A percentile compares a stretch with the other conserved stretches of the same genome.
These are phyloP conservation scores for Choiromyces venosus DNA, from an alignment of 495 filamentous ascomycete genomes.

Conservation along the genomic window DNA sequence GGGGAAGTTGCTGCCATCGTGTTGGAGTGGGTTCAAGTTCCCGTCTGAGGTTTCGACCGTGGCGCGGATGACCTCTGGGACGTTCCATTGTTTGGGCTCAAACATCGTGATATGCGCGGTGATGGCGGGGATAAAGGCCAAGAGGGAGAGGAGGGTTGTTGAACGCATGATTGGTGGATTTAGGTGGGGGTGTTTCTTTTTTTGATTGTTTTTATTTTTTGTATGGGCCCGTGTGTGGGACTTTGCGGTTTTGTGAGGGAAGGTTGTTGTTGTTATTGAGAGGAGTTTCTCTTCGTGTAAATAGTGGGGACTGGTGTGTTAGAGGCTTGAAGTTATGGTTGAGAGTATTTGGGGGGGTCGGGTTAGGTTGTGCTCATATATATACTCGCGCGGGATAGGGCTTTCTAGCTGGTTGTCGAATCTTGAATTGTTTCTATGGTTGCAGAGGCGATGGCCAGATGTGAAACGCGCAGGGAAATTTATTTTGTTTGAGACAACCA, in stretches of 20 bases:
- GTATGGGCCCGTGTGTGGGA: neutral
- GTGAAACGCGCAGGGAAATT: neutral
- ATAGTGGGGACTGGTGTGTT: neutral
- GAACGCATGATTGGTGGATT: constrained; percentile 20
- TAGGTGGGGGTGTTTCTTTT: no score
- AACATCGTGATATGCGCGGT: constrained; percentile 67
- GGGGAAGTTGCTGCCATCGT: constrained; percentile 64
- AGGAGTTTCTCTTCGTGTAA: neutral
- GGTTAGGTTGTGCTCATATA: neutral
- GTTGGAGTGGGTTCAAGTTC: constrained; percentile 53
- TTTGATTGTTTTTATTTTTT: neutral
- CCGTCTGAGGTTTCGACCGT: constrained; percentile 28
- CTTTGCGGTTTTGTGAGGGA: neutral
- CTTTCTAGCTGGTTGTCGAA: neutral
- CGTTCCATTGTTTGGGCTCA: constrained; percentile 57
- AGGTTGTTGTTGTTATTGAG: neutral
- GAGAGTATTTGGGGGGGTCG: neutral
- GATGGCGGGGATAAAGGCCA: constrained; percentile 42
- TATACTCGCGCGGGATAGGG: neutral
- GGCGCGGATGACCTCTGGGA: constrained; percentile 41
- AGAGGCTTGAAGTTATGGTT: neutral
- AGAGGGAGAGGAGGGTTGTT: constrained; percentile 49
- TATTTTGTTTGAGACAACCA: neutral
- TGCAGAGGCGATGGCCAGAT: neutral
- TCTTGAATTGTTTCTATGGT: neutral